These are phyloP conservation scores for Murraya paniculata DNA, from an alignment of 345 rosid species.

Conservation along the genomic window DNA sequence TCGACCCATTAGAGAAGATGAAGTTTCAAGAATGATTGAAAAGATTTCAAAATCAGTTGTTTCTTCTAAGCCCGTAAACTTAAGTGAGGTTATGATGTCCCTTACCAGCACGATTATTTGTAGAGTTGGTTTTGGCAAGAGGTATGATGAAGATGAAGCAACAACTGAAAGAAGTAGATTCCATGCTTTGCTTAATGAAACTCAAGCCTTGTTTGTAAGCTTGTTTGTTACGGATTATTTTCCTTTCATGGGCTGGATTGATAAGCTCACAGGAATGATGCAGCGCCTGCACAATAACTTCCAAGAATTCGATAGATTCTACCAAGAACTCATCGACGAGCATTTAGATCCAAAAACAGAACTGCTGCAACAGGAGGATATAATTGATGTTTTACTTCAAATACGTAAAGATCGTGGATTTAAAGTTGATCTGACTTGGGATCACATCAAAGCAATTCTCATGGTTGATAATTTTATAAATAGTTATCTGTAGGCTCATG, in stretches of 20 bases:
- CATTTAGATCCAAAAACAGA: conserved; percentile 23
- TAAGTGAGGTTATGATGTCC: conserved; percentile 23
- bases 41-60: conserved; percentile 19
- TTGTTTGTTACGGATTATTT: conserved; percentile 41
- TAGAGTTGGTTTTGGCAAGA: conserved; percentile 44
- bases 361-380: conserved; percentile 6
- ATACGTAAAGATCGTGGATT: conserved; percentile 11
- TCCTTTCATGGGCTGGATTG: conserved; percentile 35
- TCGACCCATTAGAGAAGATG: conserved; percentile 37
- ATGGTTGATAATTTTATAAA: conserved; percentile 13
- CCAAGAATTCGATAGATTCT: conserved; percentile 28
- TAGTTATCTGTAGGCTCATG: too few relatives aligned
- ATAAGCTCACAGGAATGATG: conserved; percentile 5
- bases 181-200: conserved; percentile 27
- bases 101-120: conserved; percentile 32
- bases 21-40: conserved; percentile 35
- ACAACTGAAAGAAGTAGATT: conserved; percentile 24
- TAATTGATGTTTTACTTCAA: conserved; percentile 26
- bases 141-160: conserved; percentile 28
- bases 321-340: conserved; percentile 27
- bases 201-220: conserved; percentile 26
- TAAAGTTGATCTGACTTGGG: conserved; percentile 16
- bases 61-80: conserved; percentile 19
- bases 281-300: conserved; percentile 19
- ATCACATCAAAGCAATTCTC: conserved; percentile 38